Conservation (phyloP, 345 rosid genomes). For the Atalantia buxifolia region DNA sequence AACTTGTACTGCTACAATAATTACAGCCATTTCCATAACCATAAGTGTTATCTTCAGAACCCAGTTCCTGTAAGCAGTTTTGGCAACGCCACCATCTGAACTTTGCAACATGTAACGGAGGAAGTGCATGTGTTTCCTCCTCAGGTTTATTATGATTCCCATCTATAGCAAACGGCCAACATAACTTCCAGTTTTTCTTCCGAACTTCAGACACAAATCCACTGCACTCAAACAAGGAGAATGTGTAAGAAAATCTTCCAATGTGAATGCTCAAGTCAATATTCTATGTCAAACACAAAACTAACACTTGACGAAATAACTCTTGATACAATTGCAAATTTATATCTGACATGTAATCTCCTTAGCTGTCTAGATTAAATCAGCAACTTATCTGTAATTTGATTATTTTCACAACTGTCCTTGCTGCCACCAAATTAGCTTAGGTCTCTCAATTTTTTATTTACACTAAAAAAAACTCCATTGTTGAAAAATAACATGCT, state of each 20-base stretch:
- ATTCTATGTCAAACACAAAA: constrained; percentile 4
- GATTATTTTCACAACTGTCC: neutral
- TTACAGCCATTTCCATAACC: constrained; percentile 14
- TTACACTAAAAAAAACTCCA: neutral
- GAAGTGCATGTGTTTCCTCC: constrained; percentile 35
- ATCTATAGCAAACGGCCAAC: constrained; percentile 63
- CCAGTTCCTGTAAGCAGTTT: constrained; percentile 37
- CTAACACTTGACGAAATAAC: neutral
- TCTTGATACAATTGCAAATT: neutral
- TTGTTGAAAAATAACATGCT: neutral
- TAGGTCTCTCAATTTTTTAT: neutral
- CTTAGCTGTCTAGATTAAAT: neutral
- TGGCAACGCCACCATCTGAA: constrained; percentile 55
- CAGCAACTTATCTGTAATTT: neutral
- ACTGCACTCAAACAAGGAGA: constrained; percentile 43
- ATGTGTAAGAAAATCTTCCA: constrained; percentile 3
- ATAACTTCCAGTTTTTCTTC: constrained; percentile 36
- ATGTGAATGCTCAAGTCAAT: neutral
- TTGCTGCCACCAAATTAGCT: neutral
- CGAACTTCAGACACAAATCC: constrained; percentile 59
- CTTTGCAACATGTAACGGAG: constrained; percentile 49
- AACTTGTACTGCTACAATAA: constrained; percentile 8
- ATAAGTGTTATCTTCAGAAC: constrained; percentile 17
- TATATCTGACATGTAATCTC: neutral
- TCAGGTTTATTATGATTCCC: constrained; percentile 22